These are phyloP conservation scores for Strobilomyces dryophilus DNA, from an alignment of 768 basidiomycete genomes.

Conservation along the genomic window DNA sequence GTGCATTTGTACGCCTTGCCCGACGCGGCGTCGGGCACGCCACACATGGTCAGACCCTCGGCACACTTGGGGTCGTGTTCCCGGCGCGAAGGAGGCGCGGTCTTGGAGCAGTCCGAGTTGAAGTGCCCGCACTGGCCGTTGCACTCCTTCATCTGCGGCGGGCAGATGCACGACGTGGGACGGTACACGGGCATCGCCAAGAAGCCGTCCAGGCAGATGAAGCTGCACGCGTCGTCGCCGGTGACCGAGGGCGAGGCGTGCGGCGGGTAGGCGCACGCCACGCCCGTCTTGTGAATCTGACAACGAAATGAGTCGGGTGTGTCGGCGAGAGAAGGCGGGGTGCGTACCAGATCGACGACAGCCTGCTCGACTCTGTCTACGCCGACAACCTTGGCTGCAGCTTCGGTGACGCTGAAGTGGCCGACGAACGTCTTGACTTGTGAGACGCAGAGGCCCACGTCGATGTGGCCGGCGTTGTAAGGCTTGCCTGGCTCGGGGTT, in stretches of 20 bases:
- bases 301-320: background rate
- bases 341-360: constrained; percentile 23
- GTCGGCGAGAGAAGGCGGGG: background rate
- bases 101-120: constrained; percentile 14
- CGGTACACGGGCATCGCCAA: constrained; percentile 13
- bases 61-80: constrained; percentile 19
- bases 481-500: constrained; percentile 13
- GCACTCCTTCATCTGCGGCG: constrained; percentile 23
- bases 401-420: constrained; percentile 19
- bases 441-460: constrained; percentile 29
- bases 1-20: constrained; percentile 30
- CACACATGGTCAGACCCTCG: constrained; percentile 24
- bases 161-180: constrained; percentile 28
- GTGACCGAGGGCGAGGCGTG: constrained; percentile 22
- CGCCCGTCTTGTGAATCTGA: constrained; percentile 24
- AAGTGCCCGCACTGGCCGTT: constrained; percentile 29
- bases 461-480: constrained; percentile 24
- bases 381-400: constrained; percentile 23
- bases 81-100: constrained; percentile 17
- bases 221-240: constrained; percentile 23
- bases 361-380: constrained; percentile 17
- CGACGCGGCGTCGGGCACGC: constrained; percentile 12
- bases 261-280: constrained; percentile 32
- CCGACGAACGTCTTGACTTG: constrained; percentile 22
- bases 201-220: constrained; percentile 29